These are phyloP conservation scores for Fusarium anguioides DNA, from an alignment of 2,329 filamentous ascomycete genomes.

Conservation along the genomic window DNA sequence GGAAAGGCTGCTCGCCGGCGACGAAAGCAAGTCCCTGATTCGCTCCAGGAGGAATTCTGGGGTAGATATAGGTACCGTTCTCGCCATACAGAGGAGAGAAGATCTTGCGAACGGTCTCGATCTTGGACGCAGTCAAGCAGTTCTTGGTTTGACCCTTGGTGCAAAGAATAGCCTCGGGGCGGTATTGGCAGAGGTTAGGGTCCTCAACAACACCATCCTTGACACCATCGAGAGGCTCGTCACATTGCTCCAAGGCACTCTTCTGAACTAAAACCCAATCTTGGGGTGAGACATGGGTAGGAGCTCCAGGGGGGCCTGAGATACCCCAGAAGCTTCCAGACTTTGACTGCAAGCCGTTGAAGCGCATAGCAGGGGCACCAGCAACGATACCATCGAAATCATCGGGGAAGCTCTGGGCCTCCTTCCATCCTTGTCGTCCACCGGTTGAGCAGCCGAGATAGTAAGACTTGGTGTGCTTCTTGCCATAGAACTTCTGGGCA, in stretches of 20 bases:
- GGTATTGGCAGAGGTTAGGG: conserved; percentile 58
- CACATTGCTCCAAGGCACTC: conserved; percentile 62
- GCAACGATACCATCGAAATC: conserved; percentile 65
- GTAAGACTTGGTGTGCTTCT: conserved; percentile 58
- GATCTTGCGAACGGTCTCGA: conserved; percentile 22
- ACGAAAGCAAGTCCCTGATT: conserved; percentile 42
- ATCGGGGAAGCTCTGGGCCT: conserved; percentile 63
- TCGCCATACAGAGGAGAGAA: conserved; percentile 38
- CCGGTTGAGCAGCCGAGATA: conserved; percentile 70
- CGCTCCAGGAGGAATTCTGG: conserved; percentile 43
- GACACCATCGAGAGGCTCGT: conserved; percentile 59
- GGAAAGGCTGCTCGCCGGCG: not conserved
- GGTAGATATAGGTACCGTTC: conserved; percentile 46
- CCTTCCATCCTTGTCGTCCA: conserved; percentile 67
- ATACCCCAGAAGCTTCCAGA: conserved; percentile 28
- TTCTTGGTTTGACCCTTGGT: not conserved
- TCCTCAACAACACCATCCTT: conserved; percentile 61
- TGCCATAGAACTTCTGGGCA: conserved; percentile 56
- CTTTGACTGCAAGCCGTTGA: conserved; percentile 42
- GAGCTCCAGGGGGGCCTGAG: conserved; percentile 2
- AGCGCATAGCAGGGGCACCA: conserved; percentile 61
- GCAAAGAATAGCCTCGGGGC: conserved; percentile 56
- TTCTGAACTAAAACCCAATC: conserved; percentile 57
- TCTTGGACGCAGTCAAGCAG: conserved; percentile 20
- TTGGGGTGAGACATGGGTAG: conserved; percentile 34